A percentile compares a stretch with the other conserved stretches of the same genome.
These are phyloP conservation scores for Helichrysum umbraculigerum DNA, from an alignment of 129 eudicot species.

Conservation along the genomic window DNA sequence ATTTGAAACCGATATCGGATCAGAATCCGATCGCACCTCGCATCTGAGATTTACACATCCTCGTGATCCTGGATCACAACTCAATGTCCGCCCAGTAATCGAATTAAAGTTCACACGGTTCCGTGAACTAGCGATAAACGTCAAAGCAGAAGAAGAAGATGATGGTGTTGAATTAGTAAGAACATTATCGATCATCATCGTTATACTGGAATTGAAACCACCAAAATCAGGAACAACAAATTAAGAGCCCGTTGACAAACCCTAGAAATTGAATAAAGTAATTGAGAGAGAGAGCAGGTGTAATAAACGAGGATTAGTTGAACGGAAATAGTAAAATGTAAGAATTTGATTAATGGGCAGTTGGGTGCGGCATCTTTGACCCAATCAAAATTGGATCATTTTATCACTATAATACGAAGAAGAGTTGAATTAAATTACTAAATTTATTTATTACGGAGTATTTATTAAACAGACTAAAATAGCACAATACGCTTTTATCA, in stretches of 20 bases:
- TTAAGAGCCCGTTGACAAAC: conserved; percentile 18
- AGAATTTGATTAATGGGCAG: neutral
- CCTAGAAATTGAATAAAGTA: neutral
- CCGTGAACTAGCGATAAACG: conserved; percentile 26
- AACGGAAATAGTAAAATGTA: neutral
- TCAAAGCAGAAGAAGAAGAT: conserved; percentile 20
- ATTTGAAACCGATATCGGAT: conserved; percentile 30
- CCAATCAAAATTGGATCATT: conserved; percentile 2
- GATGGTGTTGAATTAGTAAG: conserved; percentile 13
- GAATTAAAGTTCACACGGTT: conserved; percentile 19
- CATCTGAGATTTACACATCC: conserved; percentile 41
- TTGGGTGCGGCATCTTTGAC: conserved; percentile 28
- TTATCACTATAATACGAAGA: neutral
- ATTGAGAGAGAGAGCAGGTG: conserved; percentile 25
- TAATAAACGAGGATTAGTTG: conserved; percentile 24
- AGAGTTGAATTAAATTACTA: neutral
- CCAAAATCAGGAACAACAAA: conserved; percentile 20
- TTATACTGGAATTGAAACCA: neutral
- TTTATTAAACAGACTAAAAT: neutral
- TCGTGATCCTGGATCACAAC: conserved; percentile 18
- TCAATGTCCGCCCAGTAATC: conserved; percentile 6
- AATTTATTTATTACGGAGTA: too few relatives aligned
- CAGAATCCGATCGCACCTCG: conserved; percentile 28
- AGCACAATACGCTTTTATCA: neutral
- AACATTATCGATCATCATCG: conserved; percentile 19